Base-by-base conservation (phyloP, 805 yeast species). In the Pichia phayaonensis region DNA sequence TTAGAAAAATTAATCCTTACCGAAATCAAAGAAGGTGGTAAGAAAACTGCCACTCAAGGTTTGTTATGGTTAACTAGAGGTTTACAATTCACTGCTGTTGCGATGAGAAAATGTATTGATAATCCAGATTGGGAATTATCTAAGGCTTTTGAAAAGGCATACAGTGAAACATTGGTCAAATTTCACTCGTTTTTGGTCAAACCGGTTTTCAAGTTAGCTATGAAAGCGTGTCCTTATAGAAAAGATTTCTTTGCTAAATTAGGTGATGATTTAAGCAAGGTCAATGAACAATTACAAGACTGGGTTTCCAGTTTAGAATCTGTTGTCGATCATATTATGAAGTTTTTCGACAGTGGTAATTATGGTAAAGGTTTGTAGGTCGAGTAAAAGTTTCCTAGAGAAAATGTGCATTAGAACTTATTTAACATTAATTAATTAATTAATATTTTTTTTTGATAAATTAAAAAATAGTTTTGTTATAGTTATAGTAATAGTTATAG, bases 181-280 rank as follows among this genome's bases (percentile, higher is more conserved):
- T 83, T 81, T 70, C 97, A 89, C 71, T 82, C 84, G 48, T 79
- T 89, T 77, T 72, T 89, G 61, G 75, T 89, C 55, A 85, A 84
- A 63, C 96, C 96, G 26, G 81, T 90, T 48, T 89, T 89, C 79
- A 87, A 87, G 71, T 75, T 90, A 65, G 97, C 97, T 45, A 90
- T 89, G 96, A 86, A 86, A 68, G 95, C 96, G 2, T 87, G 95
- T 68, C 97, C 97, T 13, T 90, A 87, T 70, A 80, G 96, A 72
- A 81, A 79, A 65, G 95, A 82, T 63, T 86, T 89, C 64, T 89
- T 87, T 62, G 83, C 68, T 53, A 89, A 88, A 72, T 77, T 89
- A 59, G 96, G 96, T 51, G 75, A 75, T 22, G 89, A 84, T 65
- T 84, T 81, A 65, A 83, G 71, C 34, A 78, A 76, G 62, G 95